These are phyloP conservation scores for Phaeodactylum tricornutum DNA, from an alignment of 108 stramenopile genomes.

Conservation along the genomic window DNA sequence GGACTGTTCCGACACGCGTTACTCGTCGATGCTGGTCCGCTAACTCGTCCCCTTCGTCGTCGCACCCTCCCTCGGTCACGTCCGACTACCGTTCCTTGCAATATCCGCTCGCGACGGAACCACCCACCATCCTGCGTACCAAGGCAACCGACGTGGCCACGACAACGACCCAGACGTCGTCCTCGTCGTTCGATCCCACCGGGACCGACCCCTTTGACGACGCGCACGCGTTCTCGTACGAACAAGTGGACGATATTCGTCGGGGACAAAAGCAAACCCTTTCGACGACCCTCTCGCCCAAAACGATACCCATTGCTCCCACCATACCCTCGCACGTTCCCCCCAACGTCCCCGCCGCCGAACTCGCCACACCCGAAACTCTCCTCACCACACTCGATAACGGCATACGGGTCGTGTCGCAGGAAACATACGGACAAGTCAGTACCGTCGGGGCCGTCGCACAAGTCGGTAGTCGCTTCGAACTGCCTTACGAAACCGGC, in stretches of 20 bases:
- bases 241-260: slow-evolving; percentile 13
- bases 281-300: slow-evolving; percentile 4
- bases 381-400: slow-evolving; percentile 66
- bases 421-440: slow-evolving; percentile 78
- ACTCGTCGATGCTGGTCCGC: no score
- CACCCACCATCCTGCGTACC: slow-evolving; percentile 52
- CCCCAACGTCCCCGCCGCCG: slow-evolving; percentile 32
- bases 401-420: slow-evolving; percentile 82
- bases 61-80: no score
- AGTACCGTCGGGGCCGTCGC: slow-evolving; percentile 62
- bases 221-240: slow-evolving; percentile 6
- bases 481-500: slow-evolving; percentile 39
- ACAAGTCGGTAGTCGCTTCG: slow-evolving; percentile 73
- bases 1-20: no score
- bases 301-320: not conserved
- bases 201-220: slow-evolving; percentile 40
- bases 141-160: slow-evolving; percentile 16
- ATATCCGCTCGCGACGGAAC: slow-evolving; percentile 63
- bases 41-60: no score
- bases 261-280: slow-evolving; percentile 6
- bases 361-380: slow-evolving; percentile 50
- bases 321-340: slow-evolving; percentile 42
- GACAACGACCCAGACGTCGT: slow-evolving; percentile 6
- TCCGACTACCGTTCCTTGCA: no score
- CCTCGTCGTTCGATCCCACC: no score